Base-by-base conservation (phyloP, 78 protist genomes). In the Dictyostelium citrinum region DNA sequence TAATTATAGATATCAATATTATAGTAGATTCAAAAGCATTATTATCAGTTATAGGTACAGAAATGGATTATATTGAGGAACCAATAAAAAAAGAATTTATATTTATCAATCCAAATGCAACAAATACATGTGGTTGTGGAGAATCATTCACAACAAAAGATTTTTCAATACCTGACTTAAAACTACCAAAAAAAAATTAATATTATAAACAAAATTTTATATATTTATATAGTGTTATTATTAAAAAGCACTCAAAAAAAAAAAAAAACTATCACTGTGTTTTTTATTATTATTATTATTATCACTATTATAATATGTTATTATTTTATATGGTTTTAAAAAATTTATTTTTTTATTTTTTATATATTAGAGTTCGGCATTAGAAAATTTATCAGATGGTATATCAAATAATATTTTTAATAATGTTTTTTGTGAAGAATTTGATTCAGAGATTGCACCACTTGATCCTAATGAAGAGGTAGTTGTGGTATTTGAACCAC, bases 81-180 rank as follows among this genome's bases (percentile, higher is more conserved):
- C 96, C 96, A 17, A 51, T 97, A 35, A 31, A 88, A 39, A 82
- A 95, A 33, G 98, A 97, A 74, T 98, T 98, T 71, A 90, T 95
- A 10, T 98, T 98, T 84, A 75, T 90, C 31, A 98, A 98, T 39
- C 99, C 99, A 22, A 98, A 98, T 61, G 97, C 98, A n/a, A 96
- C 96, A 29, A 97, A 90, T n/a, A 68, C 96, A 8, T 98, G 99
- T 79, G 99, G 99, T 14, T 98, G 99, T 78, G 99, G 98, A 7
- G 98, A 98, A 55, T 86, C 96, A 12, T 97, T 97, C 58, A 91
- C 92, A 2, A 80, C 82, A 2, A 61, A 86, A 77, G 92, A 86
- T 80, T 55, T 33, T 33, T 80, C 84, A 39, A n/a, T 58, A 31
- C 84, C 84, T 5, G 60, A n/a, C 22, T n/a, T 43, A 75, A 35